Base-by-base conservation (phyloP, 371 early-diverging fungal genomes). In the Rhizopus stolonifer region DNA sequence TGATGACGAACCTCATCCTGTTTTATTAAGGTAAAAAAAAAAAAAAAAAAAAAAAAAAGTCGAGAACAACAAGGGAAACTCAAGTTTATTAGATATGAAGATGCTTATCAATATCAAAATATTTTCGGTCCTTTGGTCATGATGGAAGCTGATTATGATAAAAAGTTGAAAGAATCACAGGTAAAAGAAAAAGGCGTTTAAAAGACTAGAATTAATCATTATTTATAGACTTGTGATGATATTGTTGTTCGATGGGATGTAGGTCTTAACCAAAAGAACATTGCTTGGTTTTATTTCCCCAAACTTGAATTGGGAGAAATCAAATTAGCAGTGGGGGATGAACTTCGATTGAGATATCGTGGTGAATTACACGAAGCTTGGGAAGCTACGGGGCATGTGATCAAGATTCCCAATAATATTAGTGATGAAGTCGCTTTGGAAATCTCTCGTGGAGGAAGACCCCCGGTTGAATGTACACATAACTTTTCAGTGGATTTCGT, bases 401-500 rank as follows among this genome's bases (percentile, higher is more conserved):
- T 94, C 65, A 98, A 97, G 72, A 82, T 95, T 18, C 95, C 98
- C 26, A 92, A 94, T 77, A 91, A 89, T 69, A 74, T 90, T 32
- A 93, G 91, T 44, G 96, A 98, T 70, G 97, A 97, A 56, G 90
- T 98, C 14, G 91, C 90, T 17, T 60, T 96, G 42, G 96, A 99
- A 70, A 68, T 96, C 32, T 70, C 80, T 6, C 65, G 81, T 5
- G 61, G 64, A 21, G 80, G 82, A 15, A 83, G 86, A 33, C 83
- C 88, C 7, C 96, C 96, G 3, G 77, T 86, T 11, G 85, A 92
- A 15, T 92, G 92, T 64, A 90, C 92, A n/a, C 90, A 88, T 67
- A 93, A 93, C 65, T 98, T 96, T 62, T 85, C 91, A 3, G 91
- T 99, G n/a, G 98, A 99, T 56, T 98, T 95, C 82, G 95, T 99